A percentile compares a stretch with the other conserved stretches of the same genome.
These are phyloP conservation scores for Pelargonium cotyledonis DNA, from an alignment of 441 rosid genomes.

Conservation along the genomic window DNA sequence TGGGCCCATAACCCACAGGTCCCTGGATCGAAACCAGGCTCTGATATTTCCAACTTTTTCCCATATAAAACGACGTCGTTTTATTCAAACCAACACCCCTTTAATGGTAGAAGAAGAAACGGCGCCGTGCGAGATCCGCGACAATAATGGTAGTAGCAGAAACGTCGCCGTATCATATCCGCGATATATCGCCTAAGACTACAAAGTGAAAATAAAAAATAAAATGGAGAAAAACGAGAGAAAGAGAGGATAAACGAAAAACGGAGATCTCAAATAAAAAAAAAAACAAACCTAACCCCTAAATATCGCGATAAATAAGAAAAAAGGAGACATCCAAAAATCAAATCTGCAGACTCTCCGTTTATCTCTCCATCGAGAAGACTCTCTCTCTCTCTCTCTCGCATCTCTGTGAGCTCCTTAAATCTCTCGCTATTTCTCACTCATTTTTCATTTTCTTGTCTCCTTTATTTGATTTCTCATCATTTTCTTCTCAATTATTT, in stretches of 20 bases:
- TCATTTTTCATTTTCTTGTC: not conserved
- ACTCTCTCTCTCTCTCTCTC: conserved; percentile 15
- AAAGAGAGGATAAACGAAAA: not conserved
- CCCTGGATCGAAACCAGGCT: conserved; percentile 95
- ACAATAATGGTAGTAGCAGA: not conserved
- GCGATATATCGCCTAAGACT: conserved; percentile 45
- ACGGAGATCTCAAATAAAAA: not conserved
- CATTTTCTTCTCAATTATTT: not conserved
- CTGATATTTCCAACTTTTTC: conserved; percentile 11
- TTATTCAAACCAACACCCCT: too few species aligned
- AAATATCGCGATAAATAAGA: conserved; percentile 53
- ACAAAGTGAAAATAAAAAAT: conserved; percentile 20
- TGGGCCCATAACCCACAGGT: conserved; percentile 99
- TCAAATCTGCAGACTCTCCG: conserved; percentile 31
- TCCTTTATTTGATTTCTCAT: not conserved
- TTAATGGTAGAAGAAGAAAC: too few species aligned
- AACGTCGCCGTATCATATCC: not conserved
- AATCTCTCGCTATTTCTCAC: conserved; percentile 41
- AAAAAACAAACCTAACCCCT: conserved; percentile 27
- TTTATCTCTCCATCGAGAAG: conserved; percentile 49
- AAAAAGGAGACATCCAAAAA: not conserved
- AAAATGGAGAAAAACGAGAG: not conserved
- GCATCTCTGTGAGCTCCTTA: conserved; percentile 33
- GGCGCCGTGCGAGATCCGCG: conserved; percentile 18
- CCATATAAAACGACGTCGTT: too few species aligned